Evolutionary conservation across 2,329 filamentous ascomycete genomes (phyloP), one percentile per base, ranked within the genome.

Genomic region (Aspergillus aculeatus): DNA sequence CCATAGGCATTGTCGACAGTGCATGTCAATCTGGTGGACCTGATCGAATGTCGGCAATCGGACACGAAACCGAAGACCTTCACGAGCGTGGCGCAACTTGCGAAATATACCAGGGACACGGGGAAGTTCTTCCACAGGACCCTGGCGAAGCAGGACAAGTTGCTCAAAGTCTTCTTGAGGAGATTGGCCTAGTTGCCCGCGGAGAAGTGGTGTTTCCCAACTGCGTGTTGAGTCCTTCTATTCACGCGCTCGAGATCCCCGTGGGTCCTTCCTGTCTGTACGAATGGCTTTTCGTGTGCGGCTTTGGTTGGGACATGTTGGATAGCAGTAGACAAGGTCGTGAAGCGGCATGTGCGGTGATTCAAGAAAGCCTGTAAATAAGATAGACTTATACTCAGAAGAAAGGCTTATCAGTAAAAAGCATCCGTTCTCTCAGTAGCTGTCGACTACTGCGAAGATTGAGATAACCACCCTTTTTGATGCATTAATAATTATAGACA

Each of bases 1-100:
- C 24, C 10, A 12, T 51, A 74, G 69, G 64, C 63, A 5, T 52
- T 74, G 4, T 56, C 56, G 1, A 54, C 29, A 2, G 56, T 73
- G 1, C 49, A 71, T 35, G 67, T 75, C 29, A 74, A 73, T 53
- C 59, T 72, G 9, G 60, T 74, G 9, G 71, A 75, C 54, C 23
- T 74, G 3, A 52, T 75, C 9, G 69, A 75, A 2, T 61, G 61
- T 38, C 67, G 66, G 59, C 57, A 52, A 3, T 50, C 55, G 1
- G 55, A 60, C 0, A n/a, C 29, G 5, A 26, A 24, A 16, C 62
- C 65, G 21, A 53, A 11, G n/a, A 50, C 31, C 19, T 70, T 71
- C 57, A 24, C 21, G 9, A 69, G 41, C 21, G 2, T 52, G 16
- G 12, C 10, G 2, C 50, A 59, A 9, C 57, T 72, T 29, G 48